Evolutionary conservation across 176 grass and related monocot genomes (phyloP), one percentile per base, ranked within the genome.

Genomic region (Saccharum officinarum): DNA sequence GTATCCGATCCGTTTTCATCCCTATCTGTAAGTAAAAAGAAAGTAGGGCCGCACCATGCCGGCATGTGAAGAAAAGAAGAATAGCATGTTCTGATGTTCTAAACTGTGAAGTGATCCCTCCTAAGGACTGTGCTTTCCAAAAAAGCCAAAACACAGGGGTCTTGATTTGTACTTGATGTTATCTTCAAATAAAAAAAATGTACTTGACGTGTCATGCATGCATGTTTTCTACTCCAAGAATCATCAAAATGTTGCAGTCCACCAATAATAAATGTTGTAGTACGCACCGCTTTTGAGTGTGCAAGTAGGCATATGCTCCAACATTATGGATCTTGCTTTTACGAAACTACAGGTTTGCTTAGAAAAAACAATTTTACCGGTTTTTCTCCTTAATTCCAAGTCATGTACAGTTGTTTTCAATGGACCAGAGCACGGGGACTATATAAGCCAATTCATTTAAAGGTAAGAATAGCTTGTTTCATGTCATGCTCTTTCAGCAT

Each of bases 141-240:
- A 15, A n/a, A 61, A 61, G 17, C 17, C 22, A n/a, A 61, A 25
- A 11, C 22, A 23, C 3, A 66, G 30, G 2, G 28, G 52, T 65
- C 61, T 7, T 39, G 50, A 37, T 73, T 38, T 73, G 50, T 80
- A 61, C 65, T 68, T 15, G 8, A 62, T n/a, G 38, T 60, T 46
- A 46, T 46, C 44, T 46, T 46, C 2, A 46, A 46, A 46, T 2
- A 13, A 45, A 45, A 45, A 46, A 14, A 46, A 20, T 73, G 50
- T 73, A 61, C 65, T 69, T n/a, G 14, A 64, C 17, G 40, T 61
- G 0, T 18, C 46, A 55, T 55, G 17, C 16, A 47, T 47, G 46
- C 66, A 79, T 71, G 65, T 14, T 62, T 79, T 86, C 0, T 72
- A 80, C 76, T 79, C 74, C 67, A 80, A 80, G 76, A 50, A 62